Base-by-base conservation (phyloP, 2,329 filamentous ascomycete species). In the Talaromyces sp. region DNA sequence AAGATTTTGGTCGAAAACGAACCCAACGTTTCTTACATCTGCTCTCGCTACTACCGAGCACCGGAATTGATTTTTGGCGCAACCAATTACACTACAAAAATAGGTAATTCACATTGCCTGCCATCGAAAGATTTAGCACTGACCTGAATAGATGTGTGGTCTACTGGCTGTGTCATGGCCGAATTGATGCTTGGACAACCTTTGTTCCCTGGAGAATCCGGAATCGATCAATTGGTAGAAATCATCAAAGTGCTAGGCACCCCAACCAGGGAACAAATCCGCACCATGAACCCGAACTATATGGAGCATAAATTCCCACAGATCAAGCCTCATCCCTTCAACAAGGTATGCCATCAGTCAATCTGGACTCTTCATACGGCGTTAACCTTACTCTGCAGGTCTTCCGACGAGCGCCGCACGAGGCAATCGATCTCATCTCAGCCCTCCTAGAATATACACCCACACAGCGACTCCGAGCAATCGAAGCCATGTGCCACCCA, bases 251-350 rank as follows among this genome's bases (percentile, higher is more conserved):
- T 99, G 62, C 84, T 99, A 67, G 95, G 95, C 67, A 99, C 95
- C 19, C 95, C 95, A 19, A 98, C 95, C 41, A 87, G 95, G 69
- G 95, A 99, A 79, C 95, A 99, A 80, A 99, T 99, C 75, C 91
- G 95, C 72, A 99, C 95, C 70, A 99, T 99, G 95, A 99, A 99
- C 81, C 95, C 95, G 66, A 99, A 99, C 81, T 99, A 99, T 81
- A 99, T 99, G 95, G 95, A 99, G 83, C 95, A 99, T 84, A 98
- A 98, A 83, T 99, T 99, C 81, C 95, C 95, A 57, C 95, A 99
- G 80, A 99, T 99, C 84, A 99, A 99, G 84, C 95, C 95, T 66
- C 95, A 99, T 76, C 95, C 95, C 33, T 99, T 99, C 85, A 96
- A 91, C 83, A 98, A 98, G 87, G 87, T 88, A 54, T 25, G 47